Conservation (phyloP, 768 basidiomycete genomes). For the Fomitopsis serialis region DNA sequence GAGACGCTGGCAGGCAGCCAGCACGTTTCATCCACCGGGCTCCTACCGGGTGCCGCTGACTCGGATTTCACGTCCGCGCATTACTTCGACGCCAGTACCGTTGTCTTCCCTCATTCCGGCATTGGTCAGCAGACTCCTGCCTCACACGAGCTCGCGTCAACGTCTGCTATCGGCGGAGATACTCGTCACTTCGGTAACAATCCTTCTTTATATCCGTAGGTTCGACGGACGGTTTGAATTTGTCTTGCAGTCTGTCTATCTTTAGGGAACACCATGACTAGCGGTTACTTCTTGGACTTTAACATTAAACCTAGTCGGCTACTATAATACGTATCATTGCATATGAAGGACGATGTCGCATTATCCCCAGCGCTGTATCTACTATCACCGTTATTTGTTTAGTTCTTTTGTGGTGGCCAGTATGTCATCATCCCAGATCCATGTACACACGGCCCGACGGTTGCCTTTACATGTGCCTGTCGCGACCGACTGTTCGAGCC, state of each 20-base stretch:
- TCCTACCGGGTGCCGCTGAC: background rate
- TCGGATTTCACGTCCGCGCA: background rate
- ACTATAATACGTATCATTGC: background rate
- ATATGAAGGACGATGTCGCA: background rate
- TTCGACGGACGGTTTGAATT: background rate
- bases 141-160: constrained; percentile 9
- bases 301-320: background rate
- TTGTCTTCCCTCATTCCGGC: constrained; percentile 11
- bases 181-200: background rate
- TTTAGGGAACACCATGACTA: background rate
- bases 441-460: no score
- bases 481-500: no score
- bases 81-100: constrained; percentile 12
- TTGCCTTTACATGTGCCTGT: no score
- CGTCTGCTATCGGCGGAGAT: constrained; percentile 1
- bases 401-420: background rate
- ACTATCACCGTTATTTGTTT: background rate
- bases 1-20: background rate
- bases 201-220: constrained; percentile 1
- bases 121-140: constrained; percentile 10
- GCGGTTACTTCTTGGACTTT: background rate
- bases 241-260: background rate
- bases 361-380: background rate
- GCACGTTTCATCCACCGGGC: background rate
- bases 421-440: no score